phyloP scores from a whole-genome alignment of 1,284 basidiomycete genomes.

The Ganoderma lingzhi region DNA sequence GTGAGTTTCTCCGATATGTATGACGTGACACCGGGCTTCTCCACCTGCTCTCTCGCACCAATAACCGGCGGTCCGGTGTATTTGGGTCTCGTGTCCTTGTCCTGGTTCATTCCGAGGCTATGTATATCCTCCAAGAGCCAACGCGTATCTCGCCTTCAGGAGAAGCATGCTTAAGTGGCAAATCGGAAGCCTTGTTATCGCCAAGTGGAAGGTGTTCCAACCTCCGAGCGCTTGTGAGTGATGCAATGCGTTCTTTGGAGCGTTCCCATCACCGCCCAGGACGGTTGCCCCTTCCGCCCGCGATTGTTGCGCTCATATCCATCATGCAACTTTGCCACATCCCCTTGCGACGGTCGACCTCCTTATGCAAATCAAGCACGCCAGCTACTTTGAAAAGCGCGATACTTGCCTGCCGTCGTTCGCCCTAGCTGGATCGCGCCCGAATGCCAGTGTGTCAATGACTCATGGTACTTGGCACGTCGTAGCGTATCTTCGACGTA shows the following conservation, averaged over 20 bases:
- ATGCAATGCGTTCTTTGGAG: neutral
- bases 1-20: constrained; percentile 4
- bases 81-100: neutral
- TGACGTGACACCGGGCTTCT: constrained; percentile 7
- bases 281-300: neutral
- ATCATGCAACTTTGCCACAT: neutral
- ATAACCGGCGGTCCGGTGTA: neutral
- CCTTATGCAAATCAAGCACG: neutral
- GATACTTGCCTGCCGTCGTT: neutral
- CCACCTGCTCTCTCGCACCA: constrained; percentile 1
- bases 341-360: neutral
- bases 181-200: neutral
- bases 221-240: constrained; percentile 2
- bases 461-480: neutral
- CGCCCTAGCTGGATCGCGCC: neutral
- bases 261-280: constrained; percentile 7
- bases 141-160: neutral
- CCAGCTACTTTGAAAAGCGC: neutral
- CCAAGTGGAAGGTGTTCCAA: neutral
- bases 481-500: neutral
- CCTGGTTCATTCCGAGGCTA: neutral
- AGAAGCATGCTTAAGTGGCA: too few relatives aligned
- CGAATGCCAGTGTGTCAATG: neutral
- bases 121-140: neutral
- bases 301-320: neutral